A percentile compares a stretch with the other conserved stretches of the same genome.
Evolutionary conservation across 208 protist species (phyloP).

Genomic region (Trypanosoma conorhini): DNA sequence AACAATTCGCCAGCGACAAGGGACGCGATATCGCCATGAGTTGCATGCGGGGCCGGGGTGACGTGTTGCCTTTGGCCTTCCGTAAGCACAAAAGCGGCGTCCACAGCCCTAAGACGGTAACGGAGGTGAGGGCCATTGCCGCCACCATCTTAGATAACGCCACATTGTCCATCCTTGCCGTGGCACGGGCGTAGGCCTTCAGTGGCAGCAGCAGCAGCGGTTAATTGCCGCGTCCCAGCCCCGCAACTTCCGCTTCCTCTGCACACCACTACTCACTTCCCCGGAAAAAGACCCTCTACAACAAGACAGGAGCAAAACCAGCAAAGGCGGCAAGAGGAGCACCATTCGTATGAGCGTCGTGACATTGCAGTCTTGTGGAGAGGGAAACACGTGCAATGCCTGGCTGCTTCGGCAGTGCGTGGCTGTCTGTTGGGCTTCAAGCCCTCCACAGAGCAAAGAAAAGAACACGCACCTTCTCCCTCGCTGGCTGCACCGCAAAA

Average conservation of each 20-base stretch:
- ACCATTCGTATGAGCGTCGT: neutral
- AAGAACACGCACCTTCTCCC: neutral
- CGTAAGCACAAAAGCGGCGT: constrained; percentile 38
- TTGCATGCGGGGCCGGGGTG: neutral
- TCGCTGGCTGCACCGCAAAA: neutral
- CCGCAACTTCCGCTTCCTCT: neutral
- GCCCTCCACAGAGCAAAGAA: neutral
- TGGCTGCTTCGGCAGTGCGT: too few species aligned
- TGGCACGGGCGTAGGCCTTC: neutral
- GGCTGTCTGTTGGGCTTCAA: too few species aligned
- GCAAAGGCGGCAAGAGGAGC: neutral
- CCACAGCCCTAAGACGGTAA: constrained; percentile 57
- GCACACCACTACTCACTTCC: neutral
- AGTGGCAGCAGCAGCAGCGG: neutral
- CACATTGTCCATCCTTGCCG: constrained; percentile 5
- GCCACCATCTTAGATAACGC: constrained; percentile 33
- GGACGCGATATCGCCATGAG: constrained; percentile 11
- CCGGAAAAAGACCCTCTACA: neutral
- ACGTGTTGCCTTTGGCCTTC: constrained; percentile 1
- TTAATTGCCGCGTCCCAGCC: neutral
- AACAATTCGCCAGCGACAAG: constrained; percentile 63
- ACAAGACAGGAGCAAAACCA: neutral
- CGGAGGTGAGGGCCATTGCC: constrained; percentile 37
- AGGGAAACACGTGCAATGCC: neutral
- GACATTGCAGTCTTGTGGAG: neutral